Evolutionary conservation across 306 rosid species (phyloP).

Genomic region (Cucumis melo): DNA sequence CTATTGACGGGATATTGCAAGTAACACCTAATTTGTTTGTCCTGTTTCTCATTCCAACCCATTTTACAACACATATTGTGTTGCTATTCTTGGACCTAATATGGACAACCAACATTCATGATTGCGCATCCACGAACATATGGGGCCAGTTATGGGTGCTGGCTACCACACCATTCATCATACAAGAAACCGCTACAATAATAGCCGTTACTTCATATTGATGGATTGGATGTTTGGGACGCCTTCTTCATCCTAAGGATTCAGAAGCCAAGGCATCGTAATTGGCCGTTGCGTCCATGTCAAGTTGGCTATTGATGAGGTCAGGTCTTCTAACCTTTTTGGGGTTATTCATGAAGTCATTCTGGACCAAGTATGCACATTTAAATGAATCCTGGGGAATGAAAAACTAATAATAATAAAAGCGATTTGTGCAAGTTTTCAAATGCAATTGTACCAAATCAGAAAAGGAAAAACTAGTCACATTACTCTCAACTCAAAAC

Average conservation of each 20-base stretch:
- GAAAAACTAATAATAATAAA: neutral
- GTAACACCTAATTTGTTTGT: slow-evolving; percentile 56
- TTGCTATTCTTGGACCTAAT: slow-evolving; percentile 54
- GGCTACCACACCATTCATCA: slow-evolving; percentile 96
- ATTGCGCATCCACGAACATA: slow-evolving; percentile 60
- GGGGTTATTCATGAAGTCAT: neutral
- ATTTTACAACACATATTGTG: slow-evolving; percentile 49
- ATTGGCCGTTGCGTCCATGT: slow-evolving; percentile 10
- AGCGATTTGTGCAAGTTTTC: neutral
- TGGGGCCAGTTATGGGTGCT: slow-evolving; percentile 93
- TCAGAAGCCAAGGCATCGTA: slow-evolving; percentile 34
- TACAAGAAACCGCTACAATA: slow-evolving; percentile 77
- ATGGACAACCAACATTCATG: slow-evolving; percentile 87
- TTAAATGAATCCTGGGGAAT: neutral
- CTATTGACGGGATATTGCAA: slow-evolving; percentile 84
- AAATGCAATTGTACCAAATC: neutral
- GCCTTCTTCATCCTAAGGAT: slow-evolving; percentile 56
- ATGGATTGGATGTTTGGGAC: slow-evolving; percentile 99
- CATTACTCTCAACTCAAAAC: neutral
- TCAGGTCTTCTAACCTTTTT: neutral
- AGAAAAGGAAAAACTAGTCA: neutral
- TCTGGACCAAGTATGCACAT: too few relatives aligned
- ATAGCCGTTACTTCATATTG: slow-evolving; percentile 78
- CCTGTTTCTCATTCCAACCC: slow-evolving; percentile 57
- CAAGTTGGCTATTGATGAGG: neutral